A percentile compares a stretch with the other conserved stretches of the same genome.
Conservation (phyloP, 1,139 yeast species). For the Suhomyces bokatorum region DNA sequence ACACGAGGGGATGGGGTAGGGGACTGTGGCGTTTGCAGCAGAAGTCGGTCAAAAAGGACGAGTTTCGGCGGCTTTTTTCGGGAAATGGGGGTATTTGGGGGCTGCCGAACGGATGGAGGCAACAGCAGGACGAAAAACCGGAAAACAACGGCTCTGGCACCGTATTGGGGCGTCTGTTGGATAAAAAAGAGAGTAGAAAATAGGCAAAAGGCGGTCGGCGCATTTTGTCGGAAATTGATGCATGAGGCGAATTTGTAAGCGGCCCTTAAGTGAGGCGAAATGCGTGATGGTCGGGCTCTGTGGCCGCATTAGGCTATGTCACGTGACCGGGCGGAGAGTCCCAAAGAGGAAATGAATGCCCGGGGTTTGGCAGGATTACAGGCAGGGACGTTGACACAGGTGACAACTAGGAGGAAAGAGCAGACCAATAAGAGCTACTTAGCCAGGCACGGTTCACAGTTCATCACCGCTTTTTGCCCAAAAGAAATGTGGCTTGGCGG, state of each 20-base stretch:
- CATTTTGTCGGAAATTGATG: background rate
- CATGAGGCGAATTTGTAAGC: slow-evolving; percentile 9
- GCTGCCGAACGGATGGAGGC: background rate
- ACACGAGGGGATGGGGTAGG: background rate
- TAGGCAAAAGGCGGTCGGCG: background rate
- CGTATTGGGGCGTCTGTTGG: too few relatives aligned
- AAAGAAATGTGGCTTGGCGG: too few relatives aligned
- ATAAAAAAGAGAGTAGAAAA: background rate
- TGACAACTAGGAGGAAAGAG: too few relatives aligned
- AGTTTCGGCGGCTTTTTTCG: background rate
- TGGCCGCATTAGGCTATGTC: slow-evolving; percentile 16
- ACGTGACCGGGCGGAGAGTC: slow-evolving; percentile 10
- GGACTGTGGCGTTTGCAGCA: background rate
- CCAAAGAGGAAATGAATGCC: background rate
- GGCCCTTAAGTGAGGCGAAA: slow-evolving; percentile 16
- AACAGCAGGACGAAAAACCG: background rate
- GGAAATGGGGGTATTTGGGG: background rate
- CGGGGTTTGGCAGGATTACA: background rate
- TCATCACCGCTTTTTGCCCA: too few relatives aligned
- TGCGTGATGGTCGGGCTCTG: slow-evolving; percentile 13
- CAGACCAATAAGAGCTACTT: too few relatives aligned
- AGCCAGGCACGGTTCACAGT: too few relatives aligned
- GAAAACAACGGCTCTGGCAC: background rate
- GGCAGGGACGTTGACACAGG: too few relatives aligned
- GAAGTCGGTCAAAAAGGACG: background rate